Evolutionary conservation across 306 rosid genomes (phyloP).

Genomic region (Vachellia collinsii): DNA sequence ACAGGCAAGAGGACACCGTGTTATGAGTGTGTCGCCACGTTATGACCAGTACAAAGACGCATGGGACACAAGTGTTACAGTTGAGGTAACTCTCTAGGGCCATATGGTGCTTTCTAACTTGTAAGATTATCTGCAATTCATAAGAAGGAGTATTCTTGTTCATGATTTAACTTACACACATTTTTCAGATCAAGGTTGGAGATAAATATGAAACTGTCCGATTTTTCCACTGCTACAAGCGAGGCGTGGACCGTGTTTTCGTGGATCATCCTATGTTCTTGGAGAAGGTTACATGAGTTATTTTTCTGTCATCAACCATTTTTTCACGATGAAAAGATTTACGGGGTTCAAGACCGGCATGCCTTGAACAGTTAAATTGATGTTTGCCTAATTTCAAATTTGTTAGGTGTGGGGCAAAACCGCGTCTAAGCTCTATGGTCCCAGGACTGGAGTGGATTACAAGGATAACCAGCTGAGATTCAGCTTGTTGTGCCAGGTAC

Average conservation of each 20-base stretch:
- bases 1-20: constrained; percentile 74
- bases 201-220: constrained; percentile 59
- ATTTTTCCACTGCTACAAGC: constrained; percentile 72
- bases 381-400: constrained; percentile 21
- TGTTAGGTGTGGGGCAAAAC: constrained; percentile 84
- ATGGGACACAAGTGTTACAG: constrained; percentile 66
- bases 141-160: background rate
- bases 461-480: constrained; percentile 70
- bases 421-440: constrained; percentile 71
- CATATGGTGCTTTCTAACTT: background rate
- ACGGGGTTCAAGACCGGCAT: background rate
- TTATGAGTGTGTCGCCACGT: constrained; percentile 77
- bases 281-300: constrained; percentile 54
- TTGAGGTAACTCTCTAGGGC: constrained; percentile 51
- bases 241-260: constrained; percentile 84
- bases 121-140: background rate
- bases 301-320: constrained; percentile 15
- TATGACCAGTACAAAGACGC: constrained; percentile 85
- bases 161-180: background rate
- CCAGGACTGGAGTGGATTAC: constrained; percentile 65
- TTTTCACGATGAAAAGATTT: background rate
- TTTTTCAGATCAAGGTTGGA: constrained; percentile 54
- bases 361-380: constrained; percentile 17
- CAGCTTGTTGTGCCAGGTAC: constrained; percentile 74
- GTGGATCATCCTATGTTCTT: constrained; percentile 78